Percentiles rank a stretch among this genome's conserved stretches.
phyloP scores from a whole-genome alignment of 306 rosid species.

The Glycine latifolia region DNA sequence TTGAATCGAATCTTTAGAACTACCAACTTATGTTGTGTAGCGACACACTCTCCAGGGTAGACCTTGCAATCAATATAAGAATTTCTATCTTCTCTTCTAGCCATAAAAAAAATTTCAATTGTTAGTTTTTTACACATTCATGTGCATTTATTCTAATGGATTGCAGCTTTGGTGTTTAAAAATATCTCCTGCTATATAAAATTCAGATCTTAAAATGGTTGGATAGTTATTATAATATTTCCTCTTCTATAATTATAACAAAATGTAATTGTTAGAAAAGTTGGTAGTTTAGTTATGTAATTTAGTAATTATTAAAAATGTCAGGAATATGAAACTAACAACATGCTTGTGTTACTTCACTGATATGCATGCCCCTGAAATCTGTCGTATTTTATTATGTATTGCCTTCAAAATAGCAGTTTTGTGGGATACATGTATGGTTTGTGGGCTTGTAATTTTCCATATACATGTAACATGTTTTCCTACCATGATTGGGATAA shows the following conservation, averaged over 20 bases:
- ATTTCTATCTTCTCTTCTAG: too few species aligned
- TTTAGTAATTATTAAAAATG: background rate
- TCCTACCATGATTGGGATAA: conserved; percentile 30
- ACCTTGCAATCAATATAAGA: too few species aligned
- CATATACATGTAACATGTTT: conserved; percentile 25
- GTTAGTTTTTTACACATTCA: conserved; percentile 17
- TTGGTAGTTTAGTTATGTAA: background rate
- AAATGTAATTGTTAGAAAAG: background rate
- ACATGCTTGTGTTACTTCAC: conserved; percentile 11
- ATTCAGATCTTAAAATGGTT: conserved; percentile 7
- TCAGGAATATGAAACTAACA: background rate
- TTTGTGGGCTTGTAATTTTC: conserved; percentile 17
- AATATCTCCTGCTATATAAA: conserved; percentile 24
- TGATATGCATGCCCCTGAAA: conserved; percentile 13
- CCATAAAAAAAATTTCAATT: background rate
- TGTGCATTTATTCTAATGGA: conserved; percentile 27
- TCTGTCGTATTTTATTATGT: conserved; percentile 5
- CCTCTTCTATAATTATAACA: background rate
- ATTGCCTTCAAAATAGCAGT: conserved; percentile 27
- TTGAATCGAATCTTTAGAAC: too few species aligned
- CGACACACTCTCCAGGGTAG: too few species aligned
- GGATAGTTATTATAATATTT: conserved; percentile 25
- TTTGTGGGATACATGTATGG: conserved; percentile 15
- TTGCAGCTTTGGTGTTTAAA: conserved; percentile 20
- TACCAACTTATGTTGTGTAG: too few species aligned